Conservation (phyloP, 192 early-diverging fungal genomes). For the Coemansia sp. region DNA sequence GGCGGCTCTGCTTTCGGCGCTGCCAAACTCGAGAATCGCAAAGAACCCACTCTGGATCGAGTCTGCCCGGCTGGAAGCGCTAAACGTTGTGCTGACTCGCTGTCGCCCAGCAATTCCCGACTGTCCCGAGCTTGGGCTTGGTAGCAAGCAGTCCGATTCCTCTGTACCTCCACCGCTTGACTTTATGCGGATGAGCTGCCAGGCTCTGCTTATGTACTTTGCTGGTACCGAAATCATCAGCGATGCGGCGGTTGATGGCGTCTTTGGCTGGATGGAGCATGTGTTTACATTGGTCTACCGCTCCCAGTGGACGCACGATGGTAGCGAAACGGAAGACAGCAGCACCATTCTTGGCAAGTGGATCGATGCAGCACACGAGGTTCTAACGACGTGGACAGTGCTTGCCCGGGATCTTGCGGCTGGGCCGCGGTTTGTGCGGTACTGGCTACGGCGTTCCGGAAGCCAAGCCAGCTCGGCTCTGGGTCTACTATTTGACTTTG, state of each 20-base stretch:
- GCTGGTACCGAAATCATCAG: conserved; percentile 11
- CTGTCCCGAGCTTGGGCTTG: background rate
- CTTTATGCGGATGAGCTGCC: conserved; percentile 21
- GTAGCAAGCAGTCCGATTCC: background rate
- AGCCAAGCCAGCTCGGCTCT: conserved; percentile 24
- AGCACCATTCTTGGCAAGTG: background rate
- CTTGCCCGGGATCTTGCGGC: conserved; percentile 22
- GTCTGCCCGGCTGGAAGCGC: conserved; percentile 15
- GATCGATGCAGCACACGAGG: conserved; percentile 23
- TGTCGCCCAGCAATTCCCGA: background rate
- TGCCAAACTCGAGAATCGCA: conserved; percentile 24
- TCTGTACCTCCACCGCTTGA: background rate
- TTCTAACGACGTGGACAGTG: conserved; percentile 28
- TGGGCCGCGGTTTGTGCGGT: conserved; percentile 36
- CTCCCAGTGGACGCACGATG: conserved; percentile 17
- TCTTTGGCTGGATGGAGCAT: conserved; percentile 32
- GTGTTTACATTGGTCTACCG: conserved; percentile 26
- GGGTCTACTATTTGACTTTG: conserved; percentile 36
- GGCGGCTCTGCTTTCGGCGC: conserved; percentile 16
- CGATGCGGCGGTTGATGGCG: background rate
- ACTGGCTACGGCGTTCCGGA: conserved; percentile 28
- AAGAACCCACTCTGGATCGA: conserved; percentile 9
- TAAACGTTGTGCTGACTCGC: background rate
- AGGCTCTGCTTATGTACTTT: conserved; percentile 27
- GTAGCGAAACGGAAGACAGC: background rate